Base-by-base conservation (phyloP, 208 protist genomes). In the Leishmania lainsoni region DNA sequence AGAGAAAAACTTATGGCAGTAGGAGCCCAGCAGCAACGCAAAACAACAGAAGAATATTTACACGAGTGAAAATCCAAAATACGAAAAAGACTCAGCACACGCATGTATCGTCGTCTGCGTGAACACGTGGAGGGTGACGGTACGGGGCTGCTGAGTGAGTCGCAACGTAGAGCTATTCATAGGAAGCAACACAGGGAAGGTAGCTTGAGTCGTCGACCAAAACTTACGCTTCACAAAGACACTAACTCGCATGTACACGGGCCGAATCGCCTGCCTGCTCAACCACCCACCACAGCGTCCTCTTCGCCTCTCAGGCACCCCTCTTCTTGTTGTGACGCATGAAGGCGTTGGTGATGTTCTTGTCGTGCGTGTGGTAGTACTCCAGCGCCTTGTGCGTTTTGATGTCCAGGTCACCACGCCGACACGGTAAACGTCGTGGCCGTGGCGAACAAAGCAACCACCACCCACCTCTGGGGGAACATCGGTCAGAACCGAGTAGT, bases 361-460 rank as follows among this genome's bases (percentile, higher is more conserved):
- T 66, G 77, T 96, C 91, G 70, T 89, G 90, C 6, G 16, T 22
- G 83, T 87, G 84, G 77, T 96, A 96, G 73, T 93, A 70, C 16
- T 65, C n/a, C n/a, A 96, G 69, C 16, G 91, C 69, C 80, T 95
- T 96, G 79, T 91, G 83, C 26, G 48, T 78, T 82, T 96, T 96
- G 69, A 83, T 76, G 73, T 95, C 93, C 39, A 96, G 61, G 78
- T 96, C 58, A 96, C 92, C 6, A 90, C 89, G 42, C 90, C 93
- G 16, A 96, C 80, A 42, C 89, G 90, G 76, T 88, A 94, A 20
- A 87, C 58, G 45, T 77, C 80, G 0, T 54, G 16, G 49, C 78
- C 74, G 39, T 63, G 74, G 51, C 52, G 78, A 72, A 86, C 61
- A 80, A 86, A 86, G 39, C 59, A 81, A 49, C 70, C 82, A 26